Percentiles rank a stretch among this genome's conserved stretches.
Conservation (phyloP, 2,329 filamentous ascomycete genomes). For the Botrytis paeoniae region DNA sequence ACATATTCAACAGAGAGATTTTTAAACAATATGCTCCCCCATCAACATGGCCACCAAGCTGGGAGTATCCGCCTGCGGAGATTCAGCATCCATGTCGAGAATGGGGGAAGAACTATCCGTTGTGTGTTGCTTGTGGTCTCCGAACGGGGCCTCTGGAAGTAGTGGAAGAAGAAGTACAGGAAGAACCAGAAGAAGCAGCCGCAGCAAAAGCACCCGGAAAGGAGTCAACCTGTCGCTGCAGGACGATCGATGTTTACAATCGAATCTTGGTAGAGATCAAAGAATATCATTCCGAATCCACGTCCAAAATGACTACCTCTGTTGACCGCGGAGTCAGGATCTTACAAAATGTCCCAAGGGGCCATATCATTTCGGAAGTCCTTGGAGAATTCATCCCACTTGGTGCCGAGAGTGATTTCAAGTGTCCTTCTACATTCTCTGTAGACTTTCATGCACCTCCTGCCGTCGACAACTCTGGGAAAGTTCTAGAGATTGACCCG, state of each 20-base stretch:
- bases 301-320: not conserved
- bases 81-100: conserved; percentile 15
- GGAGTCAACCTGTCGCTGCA: not conserved
- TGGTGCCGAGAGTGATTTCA: not conserved
- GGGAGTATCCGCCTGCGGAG: conserved; percentile 14
- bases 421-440: not conserved
- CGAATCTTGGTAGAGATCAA: conserved; percentile 1
- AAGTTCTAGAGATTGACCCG: not conserved
- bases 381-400: conserved; percentile 16
- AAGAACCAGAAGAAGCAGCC: not conserved
- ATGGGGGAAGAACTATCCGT: conserved; percentile 11
- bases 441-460: conserved; percentile 15
- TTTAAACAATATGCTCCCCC: conserved; percentile 2
- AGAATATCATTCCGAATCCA: not conserved
- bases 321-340: conserved; percentile 14
- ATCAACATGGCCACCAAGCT: not conserved
- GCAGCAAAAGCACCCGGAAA: not conserved
- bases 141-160: not conserved
- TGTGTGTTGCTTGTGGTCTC: conserved; percentile 9
- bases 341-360: not conserved
- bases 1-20: not conserved
- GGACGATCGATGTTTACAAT: not conserved
- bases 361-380: conserved; percentile 4
- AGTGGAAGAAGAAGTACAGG: not conserved
- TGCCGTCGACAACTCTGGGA: not conserved